Evolutionary conservation across 2,329 filamentous ascomycete genomes (phyloP), one percentile per base, ranked within the genome.

Genomic region (Bipolaris gigantea): DNA sequence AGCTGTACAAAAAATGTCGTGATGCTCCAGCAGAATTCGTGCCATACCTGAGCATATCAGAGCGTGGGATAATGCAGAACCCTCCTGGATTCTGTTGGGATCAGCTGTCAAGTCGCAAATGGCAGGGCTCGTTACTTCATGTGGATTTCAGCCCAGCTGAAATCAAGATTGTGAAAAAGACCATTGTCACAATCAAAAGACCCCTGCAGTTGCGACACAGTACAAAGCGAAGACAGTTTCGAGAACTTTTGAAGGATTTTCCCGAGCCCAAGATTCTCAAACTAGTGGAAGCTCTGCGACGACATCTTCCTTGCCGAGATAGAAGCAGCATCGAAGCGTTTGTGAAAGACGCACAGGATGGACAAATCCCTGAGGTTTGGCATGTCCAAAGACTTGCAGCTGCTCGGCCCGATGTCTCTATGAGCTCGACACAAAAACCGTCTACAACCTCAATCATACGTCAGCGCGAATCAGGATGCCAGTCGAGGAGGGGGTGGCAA

Each of bases 81-180:
- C 47, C 58, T 0, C 36, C 58, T 2, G 49, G 51, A 5, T 62
- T 57, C 18, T 57, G 62, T 1, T 75, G 71, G 70, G 61, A 72
- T 34, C 60, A 62, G 38, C 27, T 60, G 1, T 43, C 35, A 2
- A 58, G 66, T 25, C 60, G 62, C 2, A 42, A 59, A 2, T 75
- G 72, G 72, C 63, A 70, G 55, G 66, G 71, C 0, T 47, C 53
- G 16, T 23, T 69, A 2, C 19, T 75, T 13, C 73, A 75, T 41
- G 64, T 74, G 1, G 72, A 74, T 34, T 72, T 75, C 34, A 64
- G 60, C 13, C 27, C 57, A 2, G 53, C 48, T 33, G 73, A 75
- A 47, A 27, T 73, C 4, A 50, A 54, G 11, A 19, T 55, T 8
- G 64, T 73, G 2, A 53, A 70, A 39, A 50, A 44, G 18, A 56